Evolutionary conservation across 2,329 filamentous ascomycete species (phyloP).

Genomic region (Chaetomium sp.): DNA sequence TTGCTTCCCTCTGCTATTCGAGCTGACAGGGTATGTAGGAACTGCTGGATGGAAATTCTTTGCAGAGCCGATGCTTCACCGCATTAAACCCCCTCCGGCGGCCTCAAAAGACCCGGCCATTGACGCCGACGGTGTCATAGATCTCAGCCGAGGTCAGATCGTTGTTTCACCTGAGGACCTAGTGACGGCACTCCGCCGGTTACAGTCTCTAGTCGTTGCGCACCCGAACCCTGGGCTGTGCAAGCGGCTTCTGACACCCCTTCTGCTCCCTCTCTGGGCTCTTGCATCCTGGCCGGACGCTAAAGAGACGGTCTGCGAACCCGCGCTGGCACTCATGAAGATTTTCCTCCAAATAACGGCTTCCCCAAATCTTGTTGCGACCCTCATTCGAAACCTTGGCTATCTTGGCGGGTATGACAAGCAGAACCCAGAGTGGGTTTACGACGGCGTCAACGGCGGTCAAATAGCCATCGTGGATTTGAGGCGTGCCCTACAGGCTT

Average conservation of each 20-base stretch:
- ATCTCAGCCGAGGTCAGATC: slow-evolving; percentile 38
- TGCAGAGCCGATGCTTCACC: slow-evolving; percentile 21
- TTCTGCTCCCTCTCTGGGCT: slow-evolving; percentile 58
- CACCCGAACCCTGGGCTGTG: slow-evolving; percentile 62
- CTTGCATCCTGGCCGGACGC: slow-evolving; percentile 45
- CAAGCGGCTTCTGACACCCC: slow-evolving; percentile 51
- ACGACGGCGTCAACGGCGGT: slow-evolving; percentile 38
- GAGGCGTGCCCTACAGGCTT: slow-evolving; percentile 12
- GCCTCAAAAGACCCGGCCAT: slow-evolving; percentile 18
- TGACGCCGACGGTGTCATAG: slow-evolving; percentile 34
- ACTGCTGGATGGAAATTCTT: slow-evolving; percentile 23
- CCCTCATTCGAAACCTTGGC: slow-evolving; percentile 48
- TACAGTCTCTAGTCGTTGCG: slow-evolving; percentile 52
- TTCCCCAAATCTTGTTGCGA: slow-evolving; percentile 41
- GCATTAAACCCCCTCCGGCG: slow-evolving; percentile 19
- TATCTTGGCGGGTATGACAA: slow-evolving; percentile 42
- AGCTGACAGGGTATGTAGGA: slow-evolving; percentile 16
- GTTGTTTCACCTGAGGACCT: slow-evolving; percentile 45
- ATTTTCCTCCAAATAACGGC: slow-evolving; percentile 54
- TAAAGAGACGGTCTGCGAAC: slow-evolving; percentile 34
- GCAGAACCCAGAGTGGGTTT: slow-evolving; percentile 44
- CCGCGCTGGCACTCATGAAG: slow-evolving; percentile 45
- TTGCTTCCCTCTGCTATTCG: background rate
- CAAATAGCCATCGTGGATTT: slow-evolving; percentile 45
- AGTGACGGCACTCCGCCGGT: slow-evolving; percentile 44